Evolutionary conservation across 1,139 yeast genomes (phyloP).

Genomic region (Candida buenavistaensis): DNA sequence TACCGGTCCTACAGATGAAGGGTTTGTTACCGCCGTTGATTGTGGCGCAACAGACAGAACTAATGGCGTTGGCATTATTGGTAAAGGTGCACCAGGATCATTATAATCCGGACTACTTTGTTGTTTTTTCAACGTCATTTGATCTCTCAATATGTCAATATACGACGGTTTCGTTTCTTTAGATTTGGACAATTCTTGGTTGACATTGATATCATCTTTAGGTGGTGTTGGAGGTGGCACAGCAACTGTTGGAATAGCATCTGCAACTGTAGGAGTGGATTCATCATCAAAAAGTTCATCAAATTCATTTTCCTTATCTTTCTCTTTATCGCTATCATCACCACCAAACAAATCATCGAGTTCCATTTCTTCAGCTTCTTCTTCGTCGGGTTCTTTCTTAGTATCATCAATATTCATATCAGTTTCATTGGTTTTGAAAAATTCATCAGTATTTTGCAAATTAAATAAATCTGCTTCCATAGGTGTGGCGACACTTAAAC

Average conservation of each 20-base stretch:
- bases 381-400: conserved; percentile 28
- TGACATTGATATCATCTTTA: conserved; percentile 5
- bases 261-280: background rate
- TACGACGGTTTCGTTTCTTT: conserved; percentile 18
- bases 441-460: conserved; percentile 19
- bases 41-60: conserved; percentile 34
- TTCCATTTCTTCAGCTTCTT: conserved; percentile 33
- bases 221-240: background rate
- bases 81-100: conserved; percentile 84
- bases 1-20: conserved; percentile 15
- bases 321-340: conserved; percentile 27
- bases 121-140: conserved; percentile 44
- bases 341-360: conserved; percentile 47
- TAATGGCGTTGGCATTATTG: conserved; percentile 60
- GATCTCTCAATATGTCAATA: conserved; percentile 58
- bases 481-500: conserved; percentile 18
- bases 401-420: conserved; percentile 5
- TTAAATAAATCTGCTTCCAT: conserved; percentile 27
- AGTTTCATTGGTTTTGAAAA: conserved; percentile 10
- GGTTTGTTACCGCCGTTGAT: conserved; percentile 15
- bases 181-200: conserved; percentile 3
- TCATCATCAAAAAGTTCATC: conserved; percentile 11
- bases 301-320: conserved; percentile 3
- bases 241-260: background rate
- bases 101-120: conserved; percentile 55